Conservation (phyloP, 495 filamentous ascomycete species). For the Pseudevernia furfuracea region DNA sequence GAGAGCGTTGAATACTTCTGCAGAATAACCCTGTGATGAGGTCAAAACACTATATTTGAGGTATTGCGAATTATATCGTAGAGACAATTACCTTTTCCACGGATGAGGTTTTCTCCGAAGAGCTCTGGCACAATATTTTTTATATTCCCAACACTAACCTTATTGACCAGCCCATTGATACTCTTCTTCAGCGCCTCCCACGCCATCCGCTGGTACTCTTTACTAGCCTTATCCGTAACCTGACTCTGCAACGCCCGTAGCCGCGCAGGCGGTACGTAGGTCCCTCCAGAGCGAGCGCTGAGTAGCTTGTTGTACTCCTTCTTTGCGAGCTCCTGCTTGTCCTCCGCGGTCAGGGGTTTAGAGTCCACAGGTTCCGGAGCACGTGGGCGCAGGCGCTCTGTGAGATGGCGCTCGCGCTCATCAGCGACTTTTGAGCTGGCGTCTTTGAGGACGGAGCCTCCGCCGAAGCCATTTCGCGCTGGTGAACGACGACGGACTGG, state of each 20-base stretch:
- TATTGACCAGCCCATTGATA: conserved; percentile 98
- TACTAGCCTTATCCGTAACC: conserved; percentile 90
- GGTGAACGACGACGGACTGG: conserved; percentile 54
- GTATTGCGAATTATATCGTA: neutral
- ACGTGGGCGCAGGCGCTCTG: conserved; percentile 50
- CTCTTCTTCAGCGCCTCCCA: conserved; percentile 99
- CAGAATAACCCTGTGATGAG: conserved; percentile 65
- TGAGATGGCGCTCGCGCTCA: conserved; percentile 57
- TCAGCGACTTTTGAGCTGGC: conserved; percentile 48
- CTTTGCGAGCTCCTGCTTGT: conserved; percentile 76
- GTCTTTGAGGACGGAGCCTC: conserved; percentile 38
- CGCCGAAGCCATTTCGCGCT: conserved; percentile 35
- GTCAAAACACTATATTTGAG: neutral
- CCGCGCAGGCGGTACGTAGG: conserved; percentile 88
- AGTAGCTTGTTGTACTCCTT: conserved; percentile 87
- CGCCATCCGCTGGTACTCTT: conserved; percentile 98
- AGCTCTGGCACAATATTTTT: conserved; percentile 93
- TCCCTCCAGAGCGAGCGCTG: conserved; percentile 85
- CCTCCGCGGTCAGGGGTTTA: conserved; percentile 67
- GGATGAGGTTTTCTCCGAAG: conserved; percentile 86
- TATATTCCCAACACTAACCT: conserved; percentile 95
- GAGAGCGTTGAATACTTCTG: conserved; percentile 92
- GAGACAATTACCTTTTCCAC: conserved; percentile 48
- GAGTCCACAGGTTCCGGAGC: conserved; percentile 43
- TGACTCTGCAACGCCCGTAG: conserved; percentile 88